Evolutionary conservation across 768 basidiomycete genomes (phyloP).

Genomic region (Auriscalpium orientale): DNA sequence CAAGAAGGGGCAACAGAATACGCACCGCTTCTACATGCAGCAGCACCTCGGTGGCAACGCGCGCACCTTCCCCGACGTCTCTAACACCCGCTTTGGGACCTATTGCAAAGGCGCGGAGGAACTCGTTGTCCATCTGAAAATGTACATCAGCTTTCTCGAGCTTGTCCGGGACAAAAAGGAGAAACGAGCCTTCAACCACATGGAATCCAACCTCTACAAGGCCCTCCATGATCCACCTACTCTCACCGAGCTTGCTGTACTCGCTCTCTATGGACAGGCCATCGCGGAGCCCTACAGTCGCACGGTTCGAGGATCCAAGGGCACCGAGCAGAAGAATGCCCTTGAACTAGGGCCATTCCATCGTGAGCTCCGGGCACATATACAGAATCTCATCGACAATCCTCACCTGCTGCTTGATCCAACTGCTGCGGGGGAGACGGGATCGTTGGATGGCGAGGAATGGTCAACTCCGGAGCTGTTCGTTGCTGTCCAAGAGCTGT

Average conservation of each 20-base stretch:
- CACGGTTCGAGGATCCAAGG: constrained; percentile 8
- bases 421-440: background rate
- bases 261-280: constrained; percentile 14
- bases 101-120: constrained; percentile 14
- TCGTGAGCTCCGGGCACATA: constrained; percentile 9
- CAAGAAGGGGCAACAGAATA: background rate
- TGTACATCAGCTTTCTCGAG: constrained; percentile 17
- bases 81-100: constrained; percentile 17
- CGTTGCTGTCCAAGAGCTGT: constrained; percentile 1
- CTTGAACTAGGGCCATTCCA: constrained; percentile 19
- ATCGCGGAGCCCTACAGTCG: constrained; percentile 21
- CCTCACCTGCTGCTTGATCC: constrained; percentile 9
- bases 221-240: constrained; percentile 17
- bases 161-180: constrained; percentile 15
- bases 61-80: constrained; percentile 17
- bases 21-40: background rate
- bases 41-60: background rate
- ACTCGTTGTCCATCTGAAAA: constrained; percentile 7
- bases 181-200: constrained; percentile 15
- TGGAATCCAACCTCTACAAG: constrained; percentile 21
- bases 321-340: constrained; percentile 14
- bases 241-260: constrained; percentile 17
- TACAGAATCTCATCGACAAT: constrained; percentile 10
- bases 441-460: constrained; percentile 9
- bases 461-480: constrained; percentile 5